Evolutionary conservation across 73 alveolate species (phyloP).

Genomic region (Paramecium bursaria): DNA sequence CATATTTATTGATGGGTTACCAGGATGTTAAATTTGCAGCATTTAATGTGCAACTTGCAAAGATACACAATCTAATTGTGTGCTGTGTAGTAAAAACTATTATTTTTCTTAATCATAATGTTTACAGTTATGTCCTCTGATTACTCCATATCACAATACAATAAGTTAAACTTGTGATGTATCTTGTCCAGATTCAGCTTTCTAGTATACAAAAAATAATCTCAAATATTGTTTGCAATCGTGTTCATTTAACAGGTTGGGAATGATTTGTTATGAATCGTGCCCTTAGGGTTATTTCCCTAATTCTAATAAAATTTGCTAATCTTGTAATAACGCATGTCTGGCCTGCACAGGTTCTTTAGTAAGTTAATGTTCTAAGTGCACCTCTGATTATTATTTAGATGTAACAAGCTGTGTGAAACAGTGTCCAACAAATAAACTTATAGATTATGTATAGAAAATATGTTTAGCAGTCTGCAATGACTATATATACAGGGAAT

Average conservation of each 20-base stretch:
- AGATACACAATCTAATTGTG: no score
- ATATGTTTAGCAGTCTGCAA: not conserved
- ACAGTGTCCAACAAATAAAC: not conserved
- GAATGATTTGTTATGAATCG: not conserved
- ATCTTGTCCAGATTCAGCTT: not conserved
- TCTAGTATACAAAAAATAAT: not conserved
- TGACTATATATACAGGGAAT: not conserved
- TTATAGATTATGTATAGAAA: not conserved
- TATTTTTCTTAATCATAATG: no score
- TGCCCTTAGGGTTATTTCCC: not conserved
- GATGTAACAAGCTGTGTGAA: conserved; percentile 14
- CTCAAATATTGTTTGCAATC: not conserved
- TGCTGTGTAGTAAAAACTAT: no score
- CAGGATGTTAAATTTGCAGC: not conserved
- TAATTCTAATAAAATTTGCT: not conserved
- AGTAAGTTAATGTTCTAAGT: not conserved
- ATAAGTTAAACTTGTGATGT: not conserved
- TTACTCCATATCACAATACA: not conserved
- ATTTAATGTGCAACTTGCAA: conserved; percentile 11
- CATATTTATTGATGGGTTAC: not conserved
- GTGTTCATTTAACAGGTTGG: not conserved
- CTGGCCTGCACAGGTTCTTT: not conserved
- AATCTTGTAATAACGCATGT: not conserved
- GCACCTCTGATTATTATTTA: conserved; percentile 7
- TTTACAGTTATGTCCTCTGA: no score